Base-by-base conservation (phyloP, 805 yeast genomes). In the Yarrowia porcina region DNA sequence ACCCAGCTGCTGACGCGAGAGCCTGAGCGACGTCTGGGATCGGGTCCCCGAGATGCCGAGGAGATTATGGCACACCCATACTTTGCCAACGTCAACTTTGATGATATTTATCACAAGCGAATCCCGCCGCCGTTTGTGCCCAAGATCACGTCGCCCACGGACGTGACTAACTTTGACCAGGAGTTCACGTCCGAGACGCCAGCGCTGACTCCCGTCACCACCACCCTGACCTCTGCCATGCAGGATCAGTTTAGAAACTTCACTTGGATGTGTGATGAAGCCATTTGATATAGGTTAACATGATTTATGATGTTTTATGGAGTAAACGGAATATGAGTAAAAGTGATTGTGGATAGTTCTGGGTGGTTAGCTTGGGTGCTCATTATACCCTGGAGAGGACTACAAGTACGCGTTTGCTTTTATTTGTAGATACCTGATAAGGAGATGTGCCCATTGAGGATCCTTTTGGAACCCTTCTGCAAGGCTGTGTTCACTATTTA, bases 181-280 rank as follows among this genome's bases (percentile, higher is more conserved):
- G 97, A 91, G 73, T 94, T 94, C 72, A 94, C 99, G 0, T 84
- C 91, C 0, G 97, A 94, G 71, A 88, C 94, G 35, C 97, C 98
- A 35, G 87, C 96, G 57, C 80, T 93, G 74, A 94, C 99, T 0
- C 99, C 99, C 1, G 92, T 94, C 54, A 93, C 90, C 65, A 87
- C 96, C 30, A 86, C 89, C 7, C 79, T 94, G 70, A 87, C 94
- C 13, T 84, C 94, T 1, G 83, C 86, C 27, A 87, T 88, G 84
- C 99, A 94, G 79, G 97, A 94, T 70, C 96, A 90, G 77, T 94
- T 94, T 82, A 85, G 98, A 69, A 99, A 99, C 3, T 94, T 94
- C 77, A 90, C 97, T 1, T 93, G 91, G 74, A 66, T 72, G 59
- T 64, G 67, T 33, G 74, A 72, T 10, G 76, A 73, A 13, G 64